Percentiles rank a stretch among this genome's conserved stretches.
Evolutionary conservation across 805 yeast species (phyloP).

Genomic region (Vanderwaltozyma polyspora): DNA sequence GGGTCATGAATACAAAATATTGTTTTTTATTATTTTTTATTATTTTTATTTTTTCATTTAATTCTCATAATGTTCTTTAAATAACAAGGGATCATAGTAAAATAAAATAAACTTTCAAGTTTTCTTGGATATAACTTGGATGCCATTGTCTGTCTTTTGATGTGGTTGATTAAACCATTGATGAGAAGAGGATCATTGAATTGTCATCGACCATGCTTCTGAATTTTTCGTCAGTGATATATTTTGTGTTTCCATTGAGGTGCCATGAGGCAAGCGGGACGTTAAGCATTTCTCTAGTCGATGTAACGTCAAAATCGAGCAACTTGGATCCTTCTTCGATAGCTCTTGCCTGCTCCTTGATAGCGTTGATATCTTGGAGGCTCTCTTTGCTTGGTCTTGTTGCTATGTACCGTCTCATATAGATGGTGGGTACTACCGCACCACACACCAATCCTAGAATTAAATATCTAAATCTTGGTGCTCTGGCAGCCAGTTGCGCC

Average conservation of each 20-base stretch:
- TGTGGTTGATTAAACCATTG: constrained; percentile 11
- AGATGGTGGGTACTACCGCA: constrained; percentile 22
- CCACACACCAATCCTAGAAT: constrained; percentile 21
- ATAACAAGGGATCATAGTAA: too few species aligned
- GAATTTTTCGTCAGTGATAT: background rate
- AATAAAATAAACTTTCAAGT: too few species aligned
- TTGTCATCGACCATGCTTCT: constrained; percentile 1
- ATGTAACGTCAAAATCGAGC: too few species aligned
- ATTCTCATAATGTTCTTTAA: too few species aligned
- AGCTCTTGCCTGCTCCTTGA: background rate
- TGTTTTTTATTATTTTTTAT: too few species aligned
- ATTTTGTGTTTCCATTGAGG: background rate
- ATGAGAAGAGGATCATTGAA: constrained; percentile 10
- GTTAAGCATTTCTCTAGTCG: background rate
- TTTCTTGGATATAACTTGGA: too few species aligned
- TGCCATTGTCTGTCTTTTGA: too few species aligned
- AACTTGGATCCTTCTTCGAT: too few species aligned
- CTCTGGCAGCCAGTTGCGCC: constrained; percentile 18
- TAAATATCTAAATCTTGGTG: constrained; percentile 17
- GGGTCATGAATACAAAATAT: too few species aligned
- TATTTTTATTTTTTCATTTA: too few species aligned
- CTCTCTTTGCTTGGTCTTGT: background rate
- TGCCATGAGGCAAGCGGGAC: constrained; percentile 1
- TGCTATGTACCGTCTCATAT: constrained; percentile 2
- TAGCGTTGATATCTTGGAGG: background rate